phyloP scores from a whole-genome alignment of 1,284 basidiomycete genomes.

The Ceratobasidium papillatum region DNA sequence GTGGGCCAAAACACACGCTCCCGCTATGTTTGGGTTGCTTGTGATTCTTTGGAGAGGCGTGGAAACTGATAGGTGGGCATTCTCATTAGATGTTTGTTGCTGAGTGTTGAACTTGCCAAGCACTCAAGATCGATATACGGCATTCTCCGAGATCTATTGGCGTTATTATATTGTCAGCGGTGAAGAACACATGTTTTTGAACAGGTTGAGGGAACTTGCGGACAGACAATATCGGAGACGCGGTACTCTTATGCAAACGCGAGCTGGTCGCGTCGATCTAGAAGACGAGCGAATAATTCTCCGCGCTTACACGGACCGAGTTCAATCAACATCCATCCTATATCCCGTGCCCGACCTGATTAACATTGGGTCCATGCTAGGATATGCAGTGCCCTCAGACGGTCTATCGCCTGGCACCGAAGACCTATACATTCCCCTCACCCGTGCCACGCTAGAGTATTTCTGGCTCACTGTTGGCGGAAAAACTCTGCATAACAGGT shows the following conservation, averaged over 20 bases:
- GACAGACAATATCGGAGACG: neutral
- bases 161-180: neutral
- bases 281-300: conserved; percentile 4
- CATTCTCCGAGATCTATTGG: neutral
- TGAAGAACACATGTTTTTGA: neutral
- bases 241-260: neutral
- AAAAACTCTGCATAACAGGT: neutral
- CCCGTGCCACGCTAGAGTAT: neutral
- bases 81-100: neutral
- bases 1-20: conserved; percentile 3
- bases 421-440: neutral
- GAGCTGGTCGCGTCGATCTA: conserved; percentile 2
- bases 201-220: neutral
- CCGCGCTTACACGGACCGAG: neutral
- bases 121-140: neutral
- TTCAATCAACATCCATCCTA: neutral
- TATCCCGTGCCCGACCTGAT: neutral
- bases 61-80: neutral
- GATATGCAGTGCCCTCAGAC: neutral
- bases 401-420: neutral
- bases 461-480: neutral
- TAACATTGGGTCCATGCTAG: neutral
- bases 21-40: neutral
- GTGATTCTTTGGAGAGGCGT: conserved; percentile 6
- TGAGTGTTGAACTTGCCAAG: neutral